Evolutionary conservation across 192 early-diverging fungal species (phyloP), one percentile per base, ranked within the genome.

Genomic region (Geosiphon pyriformis): DNA sequence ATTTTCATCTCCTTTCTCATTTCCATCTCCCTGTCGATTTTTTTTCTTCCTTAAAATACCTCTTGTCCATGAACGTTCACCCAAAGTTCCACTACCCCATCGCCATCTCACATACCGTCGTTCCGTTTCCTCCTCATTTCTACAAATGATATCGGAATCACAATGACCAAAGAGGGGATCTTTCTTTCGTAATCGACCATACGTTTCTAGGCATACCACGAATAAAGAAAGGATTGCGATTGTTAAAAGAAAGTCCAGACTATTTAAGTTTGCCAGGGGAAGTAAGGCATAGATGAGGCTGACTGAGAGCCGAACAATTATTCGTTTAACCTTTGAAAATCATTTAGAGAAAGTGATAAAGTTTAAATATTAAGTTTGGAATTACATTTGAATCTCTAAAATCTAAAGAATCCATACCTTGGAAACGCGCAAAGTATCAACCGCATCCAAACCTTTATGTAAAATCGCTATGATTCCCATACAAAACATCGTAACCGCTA

Each of bases 381-480:
- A 1, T 2, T 4, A 26, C 27, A 46, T 31, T 48, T 32, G 50
- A 48, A 31, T 25, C 17, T 27, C 8, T 57, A n/a, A n/a, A n/a
- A n/a, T n/a, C n/a, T n/a, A n/a, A n/a, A 3, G 1, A 59, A 37
- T 25, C 25, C 17, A 55, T 33, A 70, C 69, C 69, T 70, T 70
- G 37, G 52, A 48, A 58, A 70, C 55, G 47, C 54, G 65, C 25
- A 55, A 32, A 15, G 11, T 55, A 70, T 55, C 26, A 32, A 37
- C 62, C 22, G 29, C 7, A 33, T 70, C 69, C 35, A 70, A 57
- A 35, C 69, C 54, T 53, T 70, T 61, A 46, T 70, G 69, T 49
- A 61, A 49, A n/a, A 65, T 25, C 25, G 62, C 69, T 35, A 70
- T 65, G 12, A 26, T 26, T 8, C 49, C 69, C 69, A 70, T 48